Evolutionary conservation across 805 yeast species (phyloP), one percentile per base, ranked within the genome.

Genomic region (Yarrowia hollandica): DNA sequence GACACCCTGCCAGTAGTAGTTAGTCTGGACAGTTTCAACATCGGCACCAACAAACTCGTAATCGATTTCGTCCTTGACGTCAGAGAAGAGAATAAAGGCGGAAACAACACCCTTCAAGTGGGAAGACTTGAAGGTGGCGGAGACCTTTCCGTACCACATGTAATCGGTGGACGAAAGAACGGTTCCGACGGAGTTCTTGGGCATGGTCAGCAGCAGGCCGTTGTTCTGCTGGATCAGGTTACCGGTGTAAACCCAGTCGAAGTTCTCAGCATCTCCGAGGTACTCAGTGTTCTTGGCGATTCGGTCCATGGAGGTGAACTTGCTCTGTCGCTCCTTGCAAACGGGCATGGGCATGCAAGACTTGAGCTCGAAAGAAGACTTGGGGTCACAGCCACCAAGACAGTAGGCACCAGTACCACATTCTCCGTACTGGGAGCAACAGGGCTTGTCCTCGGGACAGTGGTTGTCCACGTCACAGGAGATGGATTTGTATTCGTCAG

Each of bases 41-140:
- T 86, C 82, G 67, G 80, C 80, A 61, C 98, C 98, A 63, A 90
- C 85, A 65, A 83, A 85, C 75, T 91, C 97, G 68, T 74, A 84
- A 79, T 91, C 97, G 66, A 90, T 80, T 78, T 91, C 97, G 76
- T 90, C 97, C 77, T 88, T 83, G 38, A 85, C 89, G 69, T 88
- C 87, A 7, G 96, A 88, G 72, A 82, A 85, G 56, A 89, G 71
- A 72, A 90, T 89, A 67, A 84, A 82, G 26, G 96, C 91, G 14
- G 95, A 79, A 61, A 90, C 80, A 33, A 90, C 96, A 77, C 97
- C 97, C 9, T 73, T 77, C 34, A 79, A 79, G 68, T 82, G 88
- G 0, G 96, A 86, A 0, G 92, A 76, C 75, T 86, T 90, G 67
- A 90, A 67, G 52, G 75, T 79, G 50, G 86, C 84, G 28, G 84